Evolutionary conservation across 768 basidiomycete genomes (phyloP), one percentile per base, ranked within the genome.

Genomic region (Fomitopsis serialis): DNA sequence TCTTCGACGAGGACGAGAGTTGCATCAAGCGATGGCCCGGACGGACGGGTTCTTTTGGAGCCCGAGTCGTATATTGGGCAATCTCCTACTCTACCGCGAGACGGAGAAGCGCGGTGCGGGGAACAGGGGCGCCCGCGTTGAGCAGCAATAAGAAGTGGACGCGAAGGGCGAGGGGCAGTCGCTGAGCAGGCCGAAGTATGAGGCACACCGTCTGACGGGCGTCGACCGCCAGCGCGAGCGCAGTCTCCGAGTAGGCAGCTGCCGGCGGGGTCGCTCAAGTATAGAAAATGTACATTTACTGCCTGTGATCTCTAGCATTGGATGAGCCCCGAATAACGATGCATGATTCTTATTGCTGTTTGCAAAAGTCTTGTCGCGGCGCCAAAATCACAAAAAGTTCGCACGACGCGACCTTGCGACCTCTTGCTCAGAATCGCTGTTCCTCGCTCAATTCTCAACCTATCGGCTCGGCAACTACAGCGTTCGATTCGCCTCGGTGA

Each of bases 31-130:
- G 95, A 42, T 97, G 94, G n/a, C n/a, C n/a, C n/a, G n/a, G 91
- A 98, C 95, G 1, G 95, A 98, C 71, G 93, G 94, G n/a, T 86
- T 90, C 66, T 88, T 89, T 66, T 97, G 95, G 95, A 90, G 87
- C 60, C 95, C 95, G 0, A 89, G 86, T 59, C 78, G 95, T 54
- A 97, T 97, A 29, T 74, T 97, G 54, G 92, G 92, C 62, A 98
- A 98, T 69, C 98, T 97, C 66, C 75, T 98, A 63, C 84, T 96
- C 57, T 98, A 98, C 71, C 87, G 94, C 58, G 92, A 97, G 72
- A 92, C 91, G 6, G 92, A 94, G 68, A 92, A 92, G 70, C 75
- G 84, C 48, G 85, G 84, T 19, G 76, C 80, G 13, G 80, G 83
- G 15, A 83, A 84, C 66, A 73, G 83, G 51, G 77, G 75, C 48